Base-by-base conservation (phyloP, 345 rosid species). In the Orychophragmus violaceus region DNA sequence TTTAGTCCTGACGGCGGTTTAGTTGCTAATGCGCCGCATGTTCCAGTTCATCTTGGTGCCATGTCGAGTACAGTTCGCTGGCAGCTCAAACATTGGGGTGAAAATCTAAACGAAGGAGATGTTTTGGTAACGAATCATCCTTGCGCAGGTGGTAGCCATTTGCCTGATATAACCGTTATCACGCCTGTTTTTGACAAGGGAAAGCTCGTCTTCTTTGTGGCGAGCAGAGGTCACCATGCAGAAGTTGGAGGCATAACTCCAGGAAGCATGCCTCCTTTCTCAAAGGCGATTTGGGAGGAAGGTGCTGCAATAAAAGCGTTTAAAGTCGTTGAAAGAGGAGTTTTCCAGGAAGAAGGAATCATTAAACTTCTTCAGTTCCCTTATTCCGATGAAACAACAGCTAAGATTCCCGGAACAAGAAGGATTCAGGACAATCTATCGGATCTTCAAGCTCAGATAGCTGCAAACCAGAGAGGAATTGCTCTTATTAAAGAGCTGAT, bases 211-310 rank as follows among this genome's bases (percentile, higher is more conserved):
- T 88, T 94, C 80, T 90, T 94, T n/a, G 97, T 94, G 53, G 97
- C 99, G 32, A 88, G 96, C 67, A 81, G 97, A 78, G 99, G 99
- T 11, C 97, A 90, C 76, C 99, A 94, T 77, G 99, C 99, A 18
- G 99, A 94, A 81, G 91, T 88, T n/a, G 99, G 99, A 6, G 99
- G 99, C 45, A 86, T 88, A 39, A 90, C 97, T 53, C 99, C 99
- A 5, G 99, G 99, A 76, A 94, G 99, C 80, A 90, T 94, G 99
- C 99, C 97, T 2, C 99, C 96, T 17, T 94, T 94, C 79, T 94
- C 96, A 25, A 94, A 90, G 83, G 86, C 81, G 49, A 88, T 94
- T 73, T 88, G 89, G 88, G 99, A 94, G 68, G 95, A 92, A 82
- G 99, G 99, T 23, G 97, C 97, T 39, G 92, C 99, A 6, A 88